Percentiles rank a stretch among this genome's conserved stretches.
phyloP scores from a whole-genome alignment of 2,329 filamentous ascomycete genomes.

The Trichoderma simmonsii region DNA sequence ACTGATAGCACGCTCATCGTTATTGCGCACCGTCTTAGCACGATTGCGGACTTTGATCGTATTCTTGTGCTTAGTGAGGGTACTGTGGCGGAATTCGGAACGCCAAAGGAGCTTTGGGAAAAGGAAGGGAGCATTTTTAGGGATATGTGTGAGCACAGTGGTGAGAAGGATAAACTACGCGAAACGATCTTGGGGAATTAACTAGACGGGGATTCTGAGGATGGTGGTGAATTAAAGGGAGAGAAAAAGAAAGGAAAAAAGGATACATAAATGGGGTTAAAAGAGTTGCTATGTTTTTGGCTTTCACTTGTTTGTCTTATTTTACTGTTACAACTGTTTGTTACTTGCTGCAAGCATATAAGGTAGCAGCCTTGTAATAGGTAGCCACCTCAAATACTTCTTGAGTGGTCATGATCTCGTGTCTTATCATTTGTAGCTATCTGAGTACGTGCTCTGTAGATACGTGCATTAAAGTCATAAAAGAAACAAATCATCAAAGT shows the following conservation, averaged over 20 bases:
- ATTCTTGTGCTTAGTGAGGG: conserved; percentile 71
- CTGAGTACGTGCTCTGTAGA: background rate
- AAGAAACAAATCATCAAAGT: background rate
- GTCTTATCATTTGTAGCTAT: conserved; percentile 1
- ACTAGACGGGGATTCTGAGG: background rate
- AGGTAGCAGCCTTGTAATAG: background rate
- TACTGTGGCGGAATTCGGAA: conserved; percentile 63
- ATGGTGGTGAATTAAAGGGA: background rate
- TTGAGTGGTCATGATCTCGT: background rate
- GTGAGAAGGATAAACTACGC: conserved; percentile 53
- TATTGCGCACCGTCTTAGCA: conserved; percentile 73
- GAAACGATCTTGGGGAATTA: conserved; percentile 40
- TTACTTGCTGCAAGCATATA: background rate
- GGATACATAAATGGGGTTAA: background rate
- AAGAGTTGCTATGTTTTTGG: background rate
- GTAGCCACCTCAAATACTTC: background rate
- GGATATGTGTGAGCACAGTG: conserved; percentile 61
- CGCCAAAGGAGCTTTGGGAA: conserved; percentile 60
- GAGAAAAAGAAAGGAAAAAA: background rate
- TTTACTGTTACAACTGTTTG: background rate
- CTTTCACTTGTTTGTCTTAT: background rate
- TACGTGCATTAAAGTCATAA: background rate
- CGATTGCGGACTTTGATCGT: conserved; percentile 72
- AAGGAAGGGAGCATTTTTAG: conserved; percentile 53
- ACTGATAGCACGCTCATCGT: conserved; percentile 66